Percentiles rank a stretch among this genome's conserved stretches.
These are phyloP conservation scores for Solanum hybrid DNA, from an alignment of 305 asterid species.

Conservation along the genomic window DNA sequence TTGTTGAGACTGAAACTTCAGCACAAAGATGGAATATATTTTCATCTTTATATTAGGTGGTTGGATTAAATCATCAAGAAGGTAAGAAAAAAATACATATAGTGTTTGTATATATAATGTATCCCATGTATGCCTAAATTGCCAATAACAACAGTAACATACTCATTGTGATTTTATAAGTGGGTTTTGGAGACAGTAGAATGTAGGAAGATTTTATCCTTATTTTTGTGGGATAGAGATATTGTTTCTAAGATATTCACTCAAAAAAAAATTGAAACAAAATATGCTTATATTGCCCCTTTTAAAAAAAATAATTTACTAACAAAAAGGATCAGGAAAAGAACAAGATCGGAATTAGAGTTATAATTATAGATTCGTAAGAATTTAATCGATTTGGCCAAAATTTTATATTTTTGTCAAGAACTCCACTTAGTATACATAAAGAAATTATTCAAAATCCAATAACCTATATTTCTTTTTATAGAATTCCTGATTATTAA, in stretches of 20 bases:
- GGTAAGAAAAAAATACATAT: background rate
- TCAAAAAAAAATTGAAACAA: background rate
- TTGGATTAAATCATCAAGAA: background rate
- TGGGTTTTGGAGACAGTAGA: fast-evolving
- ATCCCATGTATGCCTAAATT: background rate
- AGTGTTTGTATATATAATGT: background rate
- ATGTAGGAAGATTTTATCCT: background rate
- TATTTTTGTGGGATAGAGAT: fast-evolving
- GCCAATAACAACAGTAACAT: background rate
- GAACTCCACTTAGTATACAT: background rate
- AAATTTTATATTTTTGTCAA: background rate
- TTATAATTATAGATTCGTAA: background rate
- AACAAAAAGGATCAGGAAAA: background rate
- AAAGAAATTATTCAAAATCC: background rate
- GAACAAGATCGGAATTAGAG: background rate
- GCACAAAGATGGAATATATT: background rate
- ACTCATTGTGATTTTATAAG: background rate
- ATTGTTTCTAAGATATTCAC: fast-evolving
- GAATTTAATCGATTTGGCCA: background rate
- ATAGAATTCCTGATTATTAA: background rate
- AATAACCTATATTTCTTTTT: background rate
- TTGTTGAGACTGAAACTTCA: background rate
- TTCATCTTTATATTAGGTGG: background rate
- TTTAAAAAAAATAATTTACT: background rate
- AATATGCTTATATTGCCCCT: background rate